Base-by-base conservation (phyloP, 768 basidiomycete species). In the Amanita thiersii region DNA sequence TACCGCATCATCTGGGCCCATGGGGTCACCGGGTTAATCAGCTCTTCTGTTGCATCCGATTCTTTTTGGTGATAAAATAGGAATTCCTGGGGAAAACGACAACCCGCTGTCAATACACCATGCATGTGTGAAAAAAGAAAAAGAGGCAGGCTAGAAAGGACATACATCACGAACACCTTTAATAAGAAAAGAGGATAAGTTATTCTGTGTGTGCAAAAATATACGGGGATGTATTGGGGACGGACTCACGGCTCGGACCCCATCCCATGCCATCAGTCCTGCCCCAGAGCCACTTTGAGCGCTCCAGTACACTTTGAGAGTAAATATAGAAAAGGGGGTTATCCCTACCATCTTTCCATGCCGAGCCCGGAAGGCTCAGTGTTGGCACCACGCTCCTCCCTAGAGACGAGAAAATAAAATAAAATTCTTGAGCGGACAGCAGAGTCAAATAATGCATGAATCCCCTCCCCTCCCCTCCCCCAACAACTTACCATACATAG, bases 51-150 rank as follows among this genome's bases (percentile, higher is more conserved):
- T n/a, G 68, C 59, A 40, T 78, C 77, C 39, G 73, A 70, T 54
- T 86, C 81, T 60, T 83, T 86, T 58, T 88, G 85, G 59, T 85
- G 79, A 58, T 88, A 88, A 58, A 86, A 84, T 23, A 88, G 63
- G 54, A 88, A 88, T 59, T 86, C 85, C 82, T 88, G 55, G 50
- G 33, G 7, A 19, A 10, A 36, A n/a, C n/a, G n/a, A n/a, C n/a
- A n/a, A n/a, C n/a, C n/a, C 10, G n/a, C 3, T 46, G 14, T 35
- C 14, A 23, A 23, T 33, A 28, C 8, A 20, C 11, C 15, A 10
- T 15, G 20, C 14, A 15, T 19, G 37, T 37, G 31, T 12, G 20
- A n/a, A n/a, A n/a, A n/a, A n/a, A n/a, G n/a, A n/a, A n/a, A 38
- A 25, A 5, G 30, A 37, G 32, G n/a, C 12, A 10, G 24, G 15